Evolutionary conservation across 257 asterid species (phyloP).

Genomic region (Ophiorrhiza pumila): DNA sequence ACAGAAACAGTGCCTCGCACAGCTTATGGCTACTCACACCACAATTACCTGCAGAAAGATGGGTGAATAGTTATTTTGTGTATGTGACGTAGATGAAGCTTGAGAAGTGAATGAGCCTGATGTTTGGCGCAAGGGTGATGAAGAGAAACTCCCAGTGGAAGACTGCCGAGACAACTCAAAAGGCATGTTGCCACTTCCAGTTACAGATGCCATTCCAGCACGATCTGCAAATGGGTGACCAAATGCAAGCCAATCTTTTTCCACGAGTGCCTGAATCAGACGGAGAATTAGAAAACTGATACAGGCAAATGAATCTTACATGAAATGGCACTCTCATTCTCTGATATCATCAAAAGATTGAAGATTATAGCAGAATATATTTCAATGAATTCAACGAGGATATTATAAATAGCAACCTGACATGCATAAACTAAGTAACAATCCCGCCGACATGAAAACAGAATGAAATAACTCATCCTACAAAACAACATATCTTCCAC

Average conservation of each 20-base stretch:
- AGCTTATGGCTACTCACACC: neutral
- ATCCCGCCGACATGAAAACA: neutral
- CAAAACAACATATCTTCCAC: neutral
- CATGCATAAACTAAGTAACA: neutral
- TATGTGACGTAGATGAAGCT: constrained; percentile 65
- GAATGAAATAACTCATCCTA: neutral
- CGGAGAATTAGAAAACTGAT: constrained; percentile 8
- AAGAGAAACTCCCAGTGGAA: constrained; percentile 61
- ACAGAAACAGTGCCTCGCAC: neutral
- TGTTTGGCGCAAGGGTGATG: constrained; percentile 74
- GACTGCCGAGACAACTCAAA: constrained; percentile 72
- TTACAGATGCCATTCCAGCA: constrained; percentile 66
- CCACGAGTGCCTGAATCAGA: constrained; percentile 72
- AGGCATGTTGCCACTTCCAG: constrained; percentile 64
- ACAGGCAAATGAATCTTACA: constrained; percentile 3
- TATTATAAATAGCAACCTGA: no score
- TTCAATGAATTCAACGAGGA: neutral
- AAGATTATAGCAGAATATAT: neutral
- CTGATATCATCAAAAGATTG: neutral
- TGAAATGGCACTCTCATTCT: neutral
- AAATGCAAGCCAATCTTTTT: constrained; percentile 98
- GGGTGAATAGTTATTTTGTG: constrained; percentile 82
- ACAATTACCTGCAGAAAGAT: constrained; percentile 82
- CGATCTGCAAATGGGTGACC: constrained; percentile 99
- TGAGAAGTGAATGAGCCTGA: constrained; percentile 59